Base-by-base conservation (phyloP, 2,329 filamentous ascomycete species). In the Cordyceps militaris region DNA sequence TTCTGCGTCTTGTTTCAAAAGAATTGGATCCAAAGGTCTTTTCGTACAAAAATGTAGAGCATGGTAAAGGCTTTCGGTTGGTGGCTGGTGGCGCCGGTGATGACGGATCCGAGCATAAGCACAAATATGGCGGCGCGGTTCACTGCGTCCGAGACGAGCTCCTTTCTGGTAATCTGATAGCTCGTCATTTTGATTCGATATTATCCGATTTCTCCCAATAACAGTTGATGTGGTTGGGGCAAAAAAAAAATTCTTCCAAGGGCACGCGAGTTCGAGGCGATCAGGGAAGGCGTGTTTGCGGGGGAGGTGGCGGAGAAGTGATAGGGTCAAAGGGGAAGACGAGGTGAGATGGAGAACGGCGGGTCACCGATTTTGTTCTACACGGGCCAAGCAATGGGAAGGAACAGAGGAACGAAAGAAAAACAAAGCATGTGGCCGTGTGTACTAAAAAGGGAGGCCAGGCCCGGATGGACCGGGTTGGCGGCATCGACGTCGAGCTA, bases 41-140 rank as follows among this genome's bases (percentile, higher is more conserved):
- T n/a, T 14, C 54, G 26, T 56, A 56, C 54, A 34, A 56, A 56
- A 34, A 56, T 56, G 36, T 56, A 56, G 16, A 56, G 46, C 54
- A 56, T 56, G 2, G 46, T 56, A 24, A 56, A 56, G 13, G 54
- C 54, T 19, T 56, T 34, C n/a, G 44, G 34, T 26, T 49, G 16
- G 44, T 56, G 54, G 36, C 54, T 56, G n/a, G 54, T 50, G 30
- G 54, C 54, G 26, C 54, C 54, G 3, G 54, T 56, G 3, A 50
- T 50, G 13, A 56, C 46, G 26, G 54, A 42, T 14, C 3, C 54
- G 46, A 56, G n/a, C 8, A 43, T 50, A 3, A 56, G 44, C 7
- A 56, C 44, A 8, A n/a, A 56, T 9, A 43, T 26, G n/a, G n/a
- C 44, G 44, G 24, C 36, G 7, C 54, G 54, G 54, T 56, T 56